Base-by-base conservation (phyloP, 768 basidiomycete species). In the Calocybe gangraenosa region DNA sequence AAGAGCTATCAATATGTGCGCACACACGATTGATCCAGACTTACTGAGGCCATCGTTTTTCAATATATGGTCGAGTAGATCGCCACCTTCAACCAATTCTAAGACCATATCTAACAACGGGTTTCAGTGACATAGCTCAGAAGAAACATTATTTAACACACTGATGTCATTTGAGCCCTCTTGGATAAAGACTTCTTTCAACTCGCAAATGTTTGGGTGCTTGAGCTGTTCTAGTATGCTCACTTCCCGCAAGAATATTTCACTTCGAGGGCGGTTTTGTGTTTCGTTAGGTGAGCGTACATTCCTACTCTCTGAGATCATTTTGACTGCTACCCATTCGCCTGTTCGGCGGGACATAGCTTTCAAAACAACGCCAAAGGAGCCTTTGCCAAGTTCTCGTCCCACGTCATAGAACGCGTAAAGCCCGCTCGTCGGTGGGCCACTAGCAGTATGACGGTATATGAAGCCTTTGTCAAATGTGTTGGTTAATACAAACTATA, bases 321-420 rank as follows among this genome's bases (percentile, higher is more conserved):
- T 84, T 70, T 98, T 98, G 63, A 94, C 81, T 0, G 95, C 95
- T 50, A 78, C 84, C 74, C 81, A 81, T 46, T 76, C 66, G 9
- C 91, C 91, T 9, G 84, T 85, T 17, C 65, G 62, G 8, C 82
- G 78, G 53, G 81, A 75, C 36, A 93, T 70, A 1, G 89, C 92
- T 60, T 86, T 88, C 69, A 84, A 78, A 15, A 97, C 95, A 8
- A 84, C 85, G 3, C 92, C 95, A 59, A 96, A 98, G 2, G 90
- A 83, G 7, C 95, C 95, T 54, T 84, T 85, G 42, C 95, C 95
- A 2, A 97, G 78, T 61, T 88, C 84, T 40, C 69, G 61, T 23
- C 73, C 69, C 31, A 88, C 57, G 50, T 88, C 86, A 59, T 90
- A 90, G 44, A 70, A 66, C 1, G 75, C 75, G 57, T 83, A 78